Percentiles rank a stretch among this genome's conserved stretches.
phyloP scores from a whole-genome alignment of 1,139 yeast genomes.

The Eremothecium sinecaudum region DNA sequence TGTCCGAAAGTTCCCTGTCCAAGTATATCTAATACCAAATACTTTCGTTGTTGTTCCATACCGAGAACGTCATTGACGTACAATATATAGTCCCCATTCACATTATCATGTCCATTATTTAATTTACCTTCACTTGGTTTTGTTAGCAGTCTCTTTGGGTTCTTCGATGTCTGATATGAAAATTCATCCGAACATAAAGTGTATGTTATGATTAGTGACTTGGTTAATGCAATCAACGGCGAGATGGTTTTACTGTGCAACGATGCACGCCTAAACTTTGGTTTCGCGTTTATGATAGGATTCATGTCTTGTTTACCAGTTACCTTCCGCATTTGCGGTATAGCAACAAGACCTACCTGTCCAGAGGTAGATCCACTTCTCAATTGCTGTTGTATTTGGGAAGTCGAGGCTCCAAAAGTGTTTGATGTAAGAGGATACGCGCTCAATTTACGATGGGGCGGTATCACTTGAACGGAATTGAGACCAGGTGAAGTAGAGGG shows the following conservation, averaged over 20 bases:
- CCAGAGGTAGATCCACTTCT: slow-evolving; percentile 12
- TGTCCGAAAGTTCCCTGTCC: slow-evolving; percentile 99
- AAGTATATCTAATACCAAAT: slow-evolving; percentile 76
- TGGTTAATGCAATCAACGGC: slow-evolving; percentile 75
- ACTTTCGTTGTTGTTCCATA: slow-evolving; percentile 74
- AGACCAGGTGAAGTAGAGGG: slow-evolving; percentile 9
- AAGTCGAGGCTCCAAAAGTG: slow-evolving; percentile 20
- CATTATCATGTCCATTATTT: slow-evolving; percentile 83
- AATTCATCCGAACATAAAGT: slow-evolving; percentile 81
- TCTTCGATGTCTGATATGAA: slow-evolving; percentile 72
- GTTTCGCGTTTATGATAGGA: slow-evolving; percentile 55
- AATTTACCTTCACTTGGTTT: slow-evolving; percentile 80
- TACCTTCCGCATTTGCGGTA: slow-evolving; percentile 25
- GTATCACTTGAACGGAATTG: slow-evolving; percentile 7
- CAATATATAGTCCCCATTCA: slow-evolving; percentile 79
- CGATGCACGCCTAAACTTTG: slow-evolving; percentile 74
- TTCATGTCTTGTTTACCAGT: slow-evolving; percentile 40
- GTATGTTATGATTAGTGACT: slow-evolving; percentile 70
- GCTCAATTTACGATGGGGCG: slow-evolving; percentile 25
- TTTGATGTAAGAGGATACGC: slow-evolving; percentile 24
- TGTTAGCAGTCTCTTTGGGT: slow-evolving; percentile 85
- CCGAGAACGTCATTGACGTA: slow-evolving; percentile 94
- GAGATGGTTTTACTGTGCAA: slow-evolving; percentile 71
- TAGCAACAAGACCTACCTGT: slow-evolving; percentile 7
- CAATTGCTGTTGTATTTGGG: slow-evolving; percentile 18